Conservation (phyloP, 2,329 filamentous ascomycete species). For the Orbilia brochopaga region DNA sequence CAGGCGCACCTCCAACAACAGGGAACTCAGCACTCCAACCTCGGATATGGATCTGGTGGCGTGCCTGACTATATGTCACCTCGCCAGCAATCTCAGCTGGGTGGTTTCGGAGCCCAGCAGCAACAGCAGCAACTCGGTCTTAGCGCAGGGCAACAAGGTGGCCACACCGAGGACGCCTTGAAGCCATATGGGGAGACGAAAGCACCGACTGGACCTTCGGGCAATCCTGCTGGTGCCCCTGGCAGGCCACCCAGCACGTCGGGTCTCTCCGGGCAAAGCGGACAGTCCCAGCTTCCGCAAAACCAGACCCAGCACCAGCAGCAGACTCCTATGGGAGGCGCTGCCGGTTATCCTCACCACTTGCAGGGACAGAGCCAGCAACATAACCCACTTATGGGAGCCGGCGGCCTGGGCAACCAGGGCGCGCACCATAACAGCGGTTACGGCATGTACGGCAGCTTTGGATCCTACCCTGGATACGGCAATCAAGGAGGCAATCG, state of each 20-base stretch:
- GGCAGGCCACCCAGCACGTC: constrained; percentile 52
- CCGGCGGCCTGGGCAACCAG: constrained; percentile 26
- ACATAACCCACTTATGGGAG: constrained; percentile 46
- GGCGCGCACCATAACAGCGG: constrained; percentile 31
- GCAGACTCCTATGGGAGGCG: constrained; percentile 38
- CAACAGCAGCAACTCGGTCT: constrained; percentile 55
- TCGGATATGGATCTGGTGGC: constrained; percentile 51
- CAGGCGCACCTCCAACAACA: constrained; percentile 51
- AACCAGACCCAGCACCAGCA: constrained; percentile 49
- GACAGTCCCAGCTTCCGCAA: constrained; percentile 52
- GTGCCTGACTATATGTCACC: constrained; percentile 54
- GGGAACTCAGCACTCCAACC: constrained; percentile 55
- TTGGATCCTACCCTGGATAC: constrained; percentile 44
- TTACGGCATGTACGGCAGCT: constrained; percentile 47
- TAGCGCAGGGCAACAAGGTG: constrained; percentile 52
- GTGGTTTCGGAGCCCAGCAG: constrained; percentile 51
- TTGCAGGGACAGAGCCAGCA: constrained; percentile 48
- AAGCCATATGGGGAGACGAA: constrained; percentile 55
- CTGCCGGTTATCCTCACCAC: constrained; percentile 49
- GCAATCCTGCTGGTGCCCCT: constrained; percentile 53
- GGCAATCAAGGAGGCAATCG: constrained; percentile 39
- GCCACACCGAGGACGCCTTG: constrained; percentile 54
- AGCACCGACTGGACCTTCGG: constrained; percentile 54
- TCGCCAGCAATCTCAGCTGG: constrained; percentile 52
- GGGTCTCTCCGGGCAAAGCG: constrained; percentile 52